These are phyloP conservation scores for Kuraishia ogatae DNA, from an alignment of 805 yeast genomes.

Conservation along the genomic window DNA sequence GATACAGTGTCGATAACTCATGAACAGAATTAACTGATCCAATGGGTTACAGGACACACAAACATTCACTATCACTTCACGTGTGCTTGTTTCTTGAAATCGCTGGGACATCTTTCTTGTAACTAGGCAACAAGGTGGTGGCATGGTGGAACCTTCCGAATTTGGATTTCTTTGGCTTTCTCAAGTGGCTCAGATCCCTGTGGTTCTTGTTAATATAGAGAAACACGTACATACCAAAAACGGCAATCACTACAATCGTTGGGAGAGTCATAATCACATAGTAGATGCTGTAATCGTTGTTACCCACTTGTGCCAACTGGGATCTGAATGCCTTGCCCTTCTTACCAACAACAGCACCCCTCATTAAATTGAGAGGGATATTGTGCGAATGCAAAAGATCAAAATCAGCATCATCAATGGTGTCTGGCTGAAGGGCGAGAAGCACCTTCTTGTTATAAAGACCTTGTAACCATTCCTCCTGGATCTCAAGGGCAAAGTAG, in stretches of 20 bases:
- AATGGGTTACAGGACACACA: not conserved
- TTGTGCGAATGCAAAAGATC: slow-evolving; percentile 2
- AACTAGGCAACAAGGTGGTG: not conserved
- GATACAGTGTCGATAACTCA: too few species aligned
- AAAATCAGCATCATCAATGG: slow-evolving; percentile 7
- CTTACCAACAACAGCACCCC: slow-evolving; percentile 47
- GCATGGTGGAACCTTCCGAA: slow-evolving; percentile 13
- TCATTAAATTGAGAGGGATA: slow-evolving; percentile 34
- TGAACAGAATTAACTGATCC: too few species aligned
- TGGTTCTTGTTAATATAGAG: slow-evolving; percentile 46
- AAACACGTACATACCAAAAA: slow-evolving; percentile 57
- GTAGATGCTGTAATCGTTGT: slow-evolving; percentile 35
- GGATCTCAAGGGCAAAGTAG: slow-evolving; percentile 48
- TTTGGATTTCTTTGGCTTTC: slow-evolving; percentile 25
- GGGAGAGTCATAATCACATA: slow-evolving; percentile 65
- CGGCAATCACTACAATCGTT: slow-evolving; percentile 50
- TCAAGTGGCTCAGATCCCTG: slow-evolving; percentile 40
- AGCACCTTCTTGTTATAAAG: slow-evolving; percentile 45
- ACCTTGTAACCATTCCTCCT: slow-evolving; percentile 57
- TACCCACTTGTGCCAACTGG: slow-evolving; percentile 24
- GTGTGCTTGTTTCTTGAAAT: not conserved
- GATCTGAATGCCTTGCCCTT: slow-evolving; percentile 24
- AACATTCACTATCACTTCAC: not conserved
- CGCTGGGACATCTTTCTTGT: not conserved
- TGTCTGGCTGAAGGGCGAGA: slow-evolving; percentile 54